Base-by-base conservation (phyloP, 108 stramenopile species). In the Cyclotella cryptica region DNA sequence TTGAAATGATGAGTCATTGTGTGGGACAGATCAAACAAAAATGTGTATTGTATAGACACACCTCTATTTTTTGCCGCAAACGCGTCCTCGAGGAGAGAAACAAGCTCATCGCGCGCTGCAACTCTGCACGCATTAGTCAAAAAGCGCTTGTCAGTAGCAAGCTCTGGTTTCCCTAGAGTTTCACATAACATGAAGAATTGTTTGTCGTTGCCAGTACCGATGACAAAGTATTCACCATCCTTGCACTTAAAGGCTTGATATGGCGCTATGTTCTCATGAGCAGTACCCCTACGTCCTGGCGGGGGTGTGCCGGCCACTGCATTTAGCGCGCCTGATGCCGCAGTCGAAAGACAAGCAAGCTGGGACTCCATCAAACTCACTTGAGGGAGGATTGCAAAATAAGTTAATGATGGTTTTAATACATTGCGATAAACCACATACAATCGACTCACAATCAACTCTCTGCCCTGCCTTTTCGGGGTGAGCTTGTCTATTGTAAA, bases 241-340 rank as follows among this genome's bases (percentile, higher is more conserved):
- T 72, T 69, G 54, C 80, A 83, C 46, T 55, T 66, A 68, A 86
- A 87, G 5, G 77, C 79, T 71, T 87, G 86, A 41, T 87, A 87
- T 17, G 86, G 86, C 2, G 83, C 86, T 69, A 87, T 84, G 45
- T 62, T 75, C 77, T 80, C 83, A 63, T 87, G 86, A 2, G 79
- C 86, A 53, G 73, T 84, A 18, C 86, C 83, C 61, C 78, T 76
- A 57, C 82, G 68, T 22, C 61, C 76, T 21, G 77, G 77, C 44
- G 66, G 72, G 21, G 64, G 69, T 22, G 74, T 73, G 13, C 62
- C 81, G 18, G 74, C 53, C 19, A 71, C 70, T 24, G 66, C 44
- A 69, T 84, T 87, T 19, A 87, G 39, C 27, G 57, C 64, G 43
- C 70, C 71, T 13, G 79, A 59, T 22, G 86, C 83, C 44, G 79